These are phyloP conservation scores for Gonapodya sp. DNA, from an alignment of 192 early-diverging fungal genomes.

Conservation along the genomic window DNA sequence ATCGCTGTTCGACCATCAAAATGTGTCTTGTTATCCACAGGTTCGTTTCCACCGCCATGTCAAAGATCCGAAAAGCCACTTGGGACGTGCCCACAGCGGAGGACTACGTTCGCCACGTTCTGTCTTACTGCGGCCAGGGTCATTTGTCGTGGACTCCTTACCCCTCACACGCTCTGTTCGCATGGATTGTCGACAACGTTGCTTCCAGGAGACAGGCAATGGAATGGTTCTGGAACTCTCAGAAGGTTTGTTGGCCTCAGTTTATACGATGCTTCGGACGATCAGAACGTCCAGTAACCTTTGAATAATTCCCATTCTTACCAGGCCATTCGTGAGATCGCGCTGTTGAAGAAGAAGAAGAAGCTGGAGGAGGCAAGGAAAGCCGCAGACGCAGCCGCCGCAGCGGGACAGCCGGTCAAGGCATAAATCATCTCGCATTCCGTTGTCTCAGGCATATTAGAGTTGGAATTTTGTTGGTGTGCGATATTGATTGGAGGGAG, in stretches of 20 bases:
- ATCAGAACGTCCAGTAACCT: neutral
- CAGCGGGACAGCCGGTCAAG: neutral
- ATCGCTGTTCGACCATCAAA: too few species aligned
- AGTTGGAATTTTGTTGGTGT: too few species aligned
- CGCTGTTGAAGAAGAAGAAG: slow-evolving; percentile 5
- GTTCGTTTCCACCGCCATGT: slow-evolving; percentile 92
- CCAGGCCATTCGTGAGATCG: neutral
- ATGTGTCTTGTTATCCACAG: neutral
- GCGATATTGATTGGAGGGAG: too few species aligned
- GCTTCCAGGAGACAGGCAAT: slow-evolving; percentile 21
- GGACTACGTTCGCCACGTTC: slow-evolving; percentile 62
- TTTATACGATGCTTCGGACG: neutral
- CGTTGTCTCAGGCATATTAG: too few species aligned
- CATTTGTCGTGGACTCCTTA: slow-evolving; percentile 56
- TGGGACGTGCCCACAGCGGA: slow-evolving; percentile 70
- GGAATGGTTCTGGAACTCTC: slow-evolving; percentile 1
- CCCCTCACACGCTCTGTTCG: slow-evolving; percentile 54
- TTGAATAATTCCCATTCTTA: neutral
- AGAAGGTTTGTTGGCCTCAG: neutral
- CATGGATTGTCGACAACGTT: slow-evolving; percentile 58
- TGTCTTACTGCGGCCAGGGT: slow-evolving; percentile 46
- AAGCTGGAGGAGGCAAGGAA: slow-evolving; percentile 3
- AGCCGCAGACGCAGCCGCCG: neutral
- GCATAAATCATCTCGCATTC: neutral
- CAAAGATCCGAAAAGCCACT: slow-evolving; percentile 77